phyloP scores from a whole-genome alignment of 805 yeast species.

The Hagleromyces aurorensis region DNA sequence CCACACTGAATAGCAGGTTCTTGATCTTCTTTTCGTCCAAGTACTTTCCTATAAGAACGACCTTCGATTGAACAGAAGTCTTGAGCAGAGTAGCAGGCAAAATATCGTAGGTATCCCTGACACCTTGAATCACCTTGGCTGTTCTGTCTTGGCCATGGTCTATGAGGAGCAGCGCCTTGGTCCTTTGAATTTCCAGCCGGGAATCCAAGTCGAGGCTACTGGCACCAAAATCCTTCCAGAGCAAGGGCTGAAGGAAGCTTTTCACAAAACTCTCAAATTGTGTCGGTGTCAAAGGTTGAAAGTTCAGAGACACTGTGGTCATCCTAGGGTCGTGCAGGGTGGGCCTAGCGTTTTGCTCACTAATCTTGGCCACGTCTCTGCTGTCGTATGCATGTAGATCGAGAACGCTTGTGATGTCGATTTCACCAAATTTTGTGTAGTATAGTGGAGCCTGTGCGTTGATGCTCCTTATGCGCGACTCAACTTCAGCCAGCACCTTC shows the following conservation, averaged over 20 bases:
- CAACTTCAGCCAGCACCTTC: constrained; percentile 28
- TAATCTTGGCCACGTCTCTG: constrained; percentile 12
- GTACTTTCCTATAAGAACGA: constrained; percentile 72
- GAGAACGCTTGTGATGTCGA: constrained; percentile 54
- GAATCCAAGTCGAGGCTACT: constrained; percentile 29
- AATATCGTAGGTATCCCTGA: constrained; percentile 83
- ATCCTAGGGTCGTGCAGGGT: constrained; percentile 45
- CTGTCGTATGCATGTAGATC: constrained; percentile 74
- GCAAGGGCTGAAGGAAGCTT: constrained; percentile 53
- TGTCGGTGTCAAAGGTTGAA: constrained; percentile 33
- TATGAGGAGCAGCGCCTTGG: constrained; percentile 66
- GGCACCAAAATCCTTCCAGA: constrained; percentile 60
- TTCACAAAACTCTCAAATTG: constrained; percentile 41
- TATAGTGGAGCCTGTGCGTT: constrained; percentile 63
- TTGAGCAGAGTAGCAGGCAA: constrained; percentile 34
- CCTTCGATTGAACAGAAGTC: constrained; percentile 38
- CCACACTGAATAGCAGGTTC: too few species aligned
- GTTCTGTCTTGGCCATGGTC: constrained; percentile 24
- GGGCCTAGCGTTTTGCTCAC: constrained; percentile 5
- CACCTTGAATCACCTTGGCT: constrained; percentile 77
- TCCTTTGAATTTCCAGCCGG: constrained; percentile 61
- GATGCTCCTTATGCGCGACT: constrained; percentile 36
- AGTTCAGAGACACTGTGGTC: constrained; percentile 44
- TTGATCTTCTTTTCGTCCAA: constrained; percentile 34
- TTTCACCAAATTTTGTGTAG: constrained; percentile 66